phyloP scores from a whole-genome alignment of 345 rosid genomes.

The Hevea brasiliensis region DNA sequence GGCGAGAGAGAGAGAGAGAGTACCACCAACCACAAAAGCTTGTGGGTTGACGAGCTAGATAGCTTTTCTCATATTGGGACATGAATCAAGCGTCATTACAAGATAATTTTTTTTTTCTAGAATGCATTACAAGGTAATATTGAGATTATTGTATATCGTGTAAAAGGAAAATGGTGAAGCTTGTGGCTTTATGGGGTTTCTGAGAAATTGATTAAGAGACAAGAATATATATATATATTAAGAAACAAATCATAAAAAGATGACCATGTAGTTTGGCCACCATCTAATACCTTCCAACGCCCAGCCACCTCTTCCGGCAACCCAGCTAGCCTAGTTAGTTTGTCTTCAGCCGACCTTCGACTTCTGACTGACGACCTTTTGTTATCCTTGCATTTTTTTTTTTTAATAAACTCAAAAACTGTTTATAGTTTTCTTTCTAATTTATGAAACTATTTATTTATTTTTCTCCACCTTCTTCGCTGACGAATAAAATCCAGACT shows the following conservation, averaged over 20 bases:
- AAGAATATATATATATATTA: conserved; percentile 2
- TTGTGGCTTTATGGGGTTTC: background rate
- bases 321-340: background rate
- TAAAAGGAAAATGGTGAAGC: background rate
- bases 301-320: background rate
- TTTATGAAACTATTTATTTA: too few species aligned
- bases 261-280: conserved; percentile 13
- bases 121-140: background rate
- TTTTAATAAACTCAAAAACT: too few species aligned
- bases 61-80: conserved; percentile 8
- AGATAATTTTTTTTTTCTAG: too few species aligned
- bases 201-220: background rate
- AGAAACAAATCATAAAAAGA: background rate
- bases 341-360: background rate
- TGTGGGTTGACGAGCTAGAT: conserved; percentile 6
- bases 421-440: too few species aligned
- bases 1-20: background rate
- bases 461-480: too few species aligned
- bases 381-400: too few species aligned
- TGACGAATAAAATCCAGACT: too few species aligned
- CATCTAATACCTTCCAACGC: conserved; percentile 15
- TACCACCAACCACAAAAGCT: background rate
- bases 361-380: too few species aligned
- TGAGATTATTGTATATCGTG: background rate
- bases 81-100: conserved; percentile 8